These are phyloP conservation scores for Aspergillus fischeri DNA, from an alignment of 2,329 filamentous ascomycete species.

Conservation along the genomic window DNA sequence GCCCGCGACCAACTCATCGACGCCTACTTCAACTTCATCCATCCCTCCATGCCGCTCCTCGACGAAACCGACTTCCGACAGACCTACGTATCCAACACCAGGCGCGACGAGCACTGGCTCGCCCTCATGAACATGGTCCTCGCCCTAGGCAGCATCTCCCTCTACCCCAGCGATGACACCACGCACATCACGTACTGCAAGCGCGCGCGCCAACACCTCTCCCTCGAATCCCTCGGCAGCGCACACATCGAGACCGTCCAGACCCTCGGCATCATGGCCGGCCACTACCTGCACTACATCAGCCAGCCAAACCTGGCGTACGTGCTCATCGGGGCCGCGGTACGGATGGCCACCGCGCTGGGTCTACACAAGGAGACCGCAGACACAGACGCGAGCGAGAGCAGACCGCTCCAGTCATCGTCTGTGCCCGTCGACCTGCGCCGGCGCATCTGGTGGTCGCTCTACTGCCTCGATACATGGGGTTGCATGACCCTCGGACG, in stretches of 20 bases:
- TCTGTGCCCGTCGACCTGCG: conserved; percentile 55
- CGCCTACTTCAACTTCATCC: conserved; percentile 67
- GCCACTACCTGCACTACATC: conserved; percentile 71
- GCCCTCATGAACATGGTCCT: conserved; percentile 70
- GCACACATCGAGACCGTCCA: conserved; percentile 68
- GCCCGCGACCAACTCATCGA: conserved; percentile 61
- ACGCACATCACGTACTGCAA: conserved; percentile 65
- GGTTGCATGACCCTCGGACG: conserved; percentile 64
- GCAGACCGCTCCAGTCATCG: conserved; percentile 35
- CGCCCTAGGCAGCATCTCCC: conserved; percentile 66
- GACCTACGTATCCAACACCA: conserved; percentile 57
- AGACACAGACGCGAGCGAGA: conserved; percentile 24
- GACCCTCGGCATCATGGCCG: conserved; percentile 64
- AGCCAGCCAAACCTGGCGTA: conserved; percentile 72
- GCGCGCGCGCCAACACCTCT: conserved; percentile 60
- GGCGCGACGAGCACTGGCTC: conserved; percentile 64
- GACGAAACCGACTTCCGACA: conserved; percentile 65
- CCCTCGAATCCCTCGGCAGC: conserved; percentile 62
- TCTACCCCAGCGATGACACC: conserved; percentile 57
- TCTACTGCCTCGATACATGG: conserved; percentile 69
- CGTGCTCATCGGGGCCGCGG: conserved; percentile 64
- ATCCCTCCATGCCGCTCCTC: conserved; percentile 66
- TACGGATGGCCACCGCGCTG: conserved; percentile 66
- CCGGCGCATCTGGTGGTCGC: conserved; percentile 66
- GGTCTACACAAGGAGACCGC: conserved; percentile 63